Percentiles rank a stretch among this genome's conserved stretches.
Conservation (phyloP, 2,329 filamentous ascomycete genomes). For the Cladosporium sp. region DNA sequence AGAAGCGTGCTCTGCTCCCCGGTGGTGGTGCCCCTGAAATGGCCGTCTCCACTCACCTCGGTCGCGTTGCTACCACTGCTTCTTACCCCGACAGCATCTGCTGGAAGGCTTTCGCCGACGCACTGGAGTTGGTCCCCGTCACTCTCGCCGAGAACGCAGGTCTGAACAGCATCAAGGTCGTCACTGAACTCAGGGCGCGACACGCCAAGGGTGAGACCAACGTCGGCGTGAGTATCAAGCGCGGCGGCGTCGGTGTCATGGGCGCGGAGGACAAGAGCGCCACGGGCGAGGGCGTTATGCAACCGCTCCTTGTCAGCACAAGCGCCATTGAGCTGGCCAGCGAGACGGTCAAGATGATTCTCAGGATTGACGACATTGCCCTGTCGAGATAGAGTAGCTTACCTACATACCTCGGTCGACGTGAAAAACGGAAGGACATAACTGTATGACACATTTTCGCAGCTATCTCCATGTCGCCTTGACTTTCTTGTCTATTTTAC, state of each 20-base stretch:
- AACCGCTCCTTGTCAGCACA: conserved; percentile 93
- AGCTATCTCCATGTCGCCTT: no score
- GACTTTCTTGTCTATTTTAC: no score
- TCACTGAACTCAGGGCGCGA: conserved; percentile 89
- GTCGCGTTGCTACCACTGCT: conserved; percentile 75
- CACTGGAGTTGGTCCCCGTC: conserved; percentile 94
- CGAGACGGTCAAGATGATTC: conserved; percentile 96
- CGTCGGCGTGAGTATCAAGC: conserved; percentile 97
- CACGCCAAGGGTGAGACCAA: conserved; percentile 95
- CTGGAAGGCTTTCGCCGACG: conserved; percentile 98
- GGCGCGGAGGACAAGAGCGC: conserved; percentile 54
- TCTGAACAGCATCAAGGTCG: conserved; percentile 97
- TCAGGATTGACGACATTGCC: conserved; percentile 65
- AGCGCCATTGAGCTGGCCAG: conserved; percentile 95
- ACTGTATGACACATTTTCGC: conserved; percentile 13
- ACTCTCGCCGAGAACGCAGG: conserved; percentile 97
- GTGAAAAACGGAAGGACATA: conserved; percentile 9
- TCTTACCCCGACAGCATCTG: conserved; percentile 94
- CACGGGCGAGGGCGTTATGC: conserved; percentile 65
- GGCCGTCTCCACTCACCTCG: conserved; percentile 84
- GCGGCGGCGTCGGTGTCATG: conserved; percentile 92
- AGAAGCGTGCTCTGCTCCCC: conserved; percentile 99
- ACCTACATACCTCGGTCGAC: conserved; percentile 5
- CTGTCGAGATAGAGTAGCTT: conserved; percentile 36
- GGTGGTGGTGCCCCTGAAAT: conserved; percentile 96